phyloP scores from a whole-genome alignment of 179 eudicot genomes.

The Gypsophila paniculata region DNA sequence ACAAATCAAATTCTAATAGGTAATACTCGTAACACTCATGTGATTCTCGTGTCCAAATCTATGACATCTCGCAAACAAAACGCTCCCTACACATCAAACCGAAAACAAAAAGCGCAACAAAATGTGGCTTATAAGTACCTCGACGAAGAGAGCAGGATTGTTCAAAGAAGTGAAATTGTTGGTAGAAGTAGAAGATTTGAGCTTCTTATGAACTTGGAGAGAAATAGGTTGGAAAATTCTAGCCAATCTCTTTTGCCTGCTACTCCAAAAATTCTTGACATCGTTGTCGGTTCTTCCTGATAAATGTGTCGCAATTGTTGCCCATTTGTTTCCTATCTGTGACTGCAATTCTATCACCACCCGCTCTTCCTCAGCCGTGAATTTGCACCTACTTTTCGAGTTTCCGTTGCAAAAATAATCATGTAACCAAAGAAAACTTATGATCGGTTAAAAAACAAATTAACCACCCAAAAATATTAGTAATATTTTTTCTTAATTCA shows the following conservation, averaged over 20 bases:
- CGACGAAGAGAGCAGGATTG: not conserved
- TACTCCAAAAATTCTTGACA: conserved; percentile 95
- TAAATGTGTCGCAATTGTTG: conserved; percentile 66
- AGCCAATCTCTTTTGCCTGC: conserved; percentile 78
- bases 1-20: no score
- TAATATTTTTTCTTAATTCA: no score
- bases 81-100: not conserved
- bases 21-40: no score
- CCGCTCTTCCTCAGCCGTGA: conserved; percentile 77
- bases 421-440: no score
- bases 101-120: not conserved
- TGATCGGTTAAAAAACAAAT: no score
- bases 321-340: conserved; percentile 87
- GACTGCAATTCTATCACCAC: conserved; percentile 71
- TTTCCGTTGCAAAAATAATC: not conserved
- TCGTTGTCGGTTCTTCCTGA: conserved; percentile 86
- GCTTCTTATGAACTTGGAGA: conserved; percentile 13
- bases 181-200: conserved; percentile 24
- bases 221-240: conserved; percentile 40
- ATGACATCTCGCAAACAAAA: no score
- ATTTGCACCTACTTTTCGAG: conserved; percentile 62
- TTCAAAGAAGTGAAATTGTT: conserved; percentile 7
- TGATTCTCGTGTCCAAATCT: no score
- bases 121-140: conserved; percentile 11
- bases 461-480: no score